These are phyloP conservation scores for Royoungia palumana DNA, from an alignment of 768 basidiomycete genomes.

Conservation along the genomic window DNA sequence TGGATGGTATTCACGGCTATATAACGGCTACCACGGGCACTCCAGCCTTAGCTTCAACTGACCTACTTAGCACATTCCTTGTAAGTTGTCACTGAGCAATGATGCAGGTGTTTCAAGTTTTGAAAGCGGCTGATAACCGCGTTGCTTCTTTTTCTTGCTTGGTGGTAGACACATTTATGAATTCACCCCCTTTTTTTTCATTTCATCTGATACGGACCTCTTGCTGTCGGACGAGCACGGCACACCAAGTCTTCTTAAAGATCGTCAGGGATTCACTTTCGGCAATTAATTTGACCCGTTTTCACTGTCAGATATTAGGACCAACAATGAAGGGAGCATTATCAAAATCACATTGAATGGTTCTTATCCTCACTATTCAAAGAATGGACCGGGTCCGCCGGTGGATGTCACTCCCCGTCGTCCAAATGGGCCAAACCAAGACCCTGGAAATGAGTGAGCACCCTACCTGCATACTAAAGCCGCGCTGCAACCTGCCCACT, in stretches of 20 bases:
- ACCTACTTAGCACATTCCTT: conserved; percentile 60
- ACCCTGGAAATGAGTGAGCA: background rate
- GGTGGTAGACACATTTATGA: background rate
- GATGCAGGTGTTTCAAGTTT: conserved; percentile 40
- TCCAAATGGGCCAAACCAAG: background rate
- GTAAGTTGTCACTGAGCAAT: conserved; percentile 46
- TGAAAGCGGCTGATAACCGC: conserved; percentile 48
- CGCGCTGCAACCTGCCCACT: conserved; percentile 22
- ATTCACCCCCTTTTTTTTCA: conserved; percentile 7
- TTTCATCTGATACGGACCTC: conserved; percentile 45
- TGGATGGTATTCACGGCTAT: conserved; percentile 30
- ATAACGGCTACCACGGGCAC: too few relatives aligned
- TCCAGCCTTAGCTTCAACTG: conserved; percentile 57
- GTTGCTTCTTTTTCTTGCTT: background rate
- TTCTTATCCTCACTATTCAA: background rate
- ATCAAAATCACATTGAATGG: conserved; percentile 18
- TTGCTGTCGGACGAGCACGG: conserved; percentile 70
- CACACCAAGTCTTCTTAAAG: conserved; percentile 46
- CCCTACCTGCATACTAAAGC: conserved; percentile 14
- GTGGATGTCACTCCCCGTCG: background rate
- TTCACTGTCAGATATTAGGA: conserved; percentile 64
- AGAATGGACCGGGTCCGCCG: background rate
- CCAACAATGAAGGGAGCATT: conserved; percentile 57
- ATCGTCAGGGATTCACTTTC: background rate
- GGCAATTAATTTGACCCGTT: conserved; percentile 24